Conservation (phyloP, 2,329 filamentous ascomycete species). For the Colletotrichum falcatum region DNA sequence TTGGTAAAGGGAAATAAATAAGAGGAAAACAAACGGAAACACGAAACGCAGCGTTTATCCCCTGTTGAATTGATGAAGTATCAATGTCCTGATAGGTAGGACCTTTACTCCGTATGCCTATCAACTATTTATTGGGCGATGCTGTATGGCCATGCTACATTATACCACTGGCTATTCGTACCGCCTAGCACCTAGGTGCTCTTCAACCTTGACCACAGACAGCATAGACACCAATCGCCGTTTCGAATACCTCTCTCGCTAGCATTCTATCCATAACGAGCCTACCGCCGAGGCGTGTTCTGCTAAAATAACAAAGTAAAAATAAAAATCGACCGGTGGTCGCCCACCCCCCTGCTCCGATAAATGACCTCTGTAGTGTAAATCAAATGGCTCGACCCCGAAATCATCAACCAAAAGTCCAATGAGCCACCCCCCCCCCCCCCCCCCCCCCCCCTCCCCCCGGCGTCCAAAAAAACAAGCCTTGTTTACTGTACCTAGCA, state of each 20-base stretch:
- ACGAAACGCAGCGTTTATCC: neutral
- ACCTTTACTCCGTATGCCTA: too few species aligned
- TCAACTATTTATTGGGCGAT: too few species aligned
- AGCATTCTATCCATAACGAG: too few species aligned
- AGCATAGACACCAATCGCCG: too few species aligned
- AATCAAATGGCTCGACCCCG: neutral
- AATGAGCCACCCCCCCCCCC: too few species aligned
- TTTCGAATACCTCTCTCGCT: too few species aligned
- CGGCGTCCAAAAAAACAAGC: constrained; percentile 12
- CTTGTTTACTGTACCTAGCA: neutral
- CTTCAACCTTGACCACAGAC: too few species aligned
- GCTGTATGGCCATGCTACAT: too few species aligned
- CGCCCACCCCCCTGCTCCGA: neutral
- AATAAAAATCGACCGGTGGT: too few species aligned
- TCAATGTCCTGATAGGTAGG: neutral
- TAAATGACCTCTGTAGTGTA: neutral
- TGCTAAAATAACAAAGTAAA: neutral
- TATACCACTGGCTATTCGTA: too few species aligned
- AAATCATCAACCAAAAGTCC: neutral
- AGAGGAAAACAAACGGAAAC: neutral
- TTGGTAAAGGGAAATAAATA: neutral
- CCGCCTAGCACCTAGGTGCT: too few species aligned
- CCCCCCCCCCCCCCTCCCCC: neutral
- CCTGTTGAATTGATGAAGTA: neutral
- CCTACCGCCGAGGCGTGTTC: neutral